A percentile compares a stretch with the other conserved stretches of the same genome.
Evolutionary conservation across 306 rosid genomes (phyloP).

Genomic region (Nissolia schottii): DNA sequence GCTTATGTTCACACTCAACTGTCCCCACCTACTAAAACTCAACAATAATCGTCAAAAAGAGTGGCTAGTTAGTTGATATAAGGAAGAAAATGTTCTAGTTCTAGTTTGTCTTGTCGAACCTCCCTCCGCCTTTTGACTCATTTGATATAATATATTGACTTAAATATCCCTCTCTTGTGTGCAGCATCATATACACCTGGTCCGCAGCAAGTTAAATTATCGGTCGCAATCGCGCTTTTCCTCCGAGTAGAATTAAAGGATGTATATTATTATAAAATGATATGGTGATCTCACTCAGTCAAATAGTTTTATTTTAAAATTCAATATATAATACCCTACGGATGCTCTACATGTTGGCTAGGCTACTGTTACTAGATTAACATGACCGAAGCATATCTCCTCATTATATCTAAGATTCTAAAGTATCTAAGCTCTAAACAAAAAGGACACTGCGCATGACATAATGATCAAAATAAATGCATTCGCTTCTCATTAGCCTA

Average conservation of each 20-base stretch:
- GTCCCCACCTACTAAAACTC: too few relatives aligned
- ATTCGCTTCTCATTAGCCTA: neutral
- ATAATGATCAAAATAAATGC: neutral
- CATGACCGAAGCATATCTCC: neutral
- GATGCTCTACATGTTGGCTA: neutral
- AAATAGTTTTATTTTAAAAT: neutral
- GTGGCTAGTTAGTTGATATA: too few relatives aligned
- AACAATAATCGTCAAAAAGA: too few relatives aligned
- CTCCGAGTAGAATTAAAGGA: neutral
- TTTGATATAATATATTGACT: neutral
- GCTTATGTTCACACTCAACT: too few relatives aligned
- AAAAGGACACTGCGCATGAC: neutral
- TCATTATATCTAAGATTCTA: neutral
- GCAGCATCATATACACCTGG: neutral
- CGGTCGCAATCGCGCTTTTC: neutral
- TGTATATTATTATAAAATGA: too few relatives aligned
- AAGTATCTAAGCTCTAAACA: neutral
- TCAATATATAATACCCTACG: neutral
- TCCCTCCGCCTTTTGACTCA: neutral
- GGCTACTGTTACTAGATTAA: neutral
- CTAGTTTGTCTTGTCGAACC: neutral
- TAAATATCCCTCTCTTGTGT: neutral
- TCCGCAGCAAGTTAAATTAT: neutral
- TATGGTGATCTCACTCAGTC: neutral
- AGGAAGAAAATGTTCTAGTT: too few relatives aligned